Conservation (phyloP, 345 rosid genomes). For the Gossypium bickii region DNA sequence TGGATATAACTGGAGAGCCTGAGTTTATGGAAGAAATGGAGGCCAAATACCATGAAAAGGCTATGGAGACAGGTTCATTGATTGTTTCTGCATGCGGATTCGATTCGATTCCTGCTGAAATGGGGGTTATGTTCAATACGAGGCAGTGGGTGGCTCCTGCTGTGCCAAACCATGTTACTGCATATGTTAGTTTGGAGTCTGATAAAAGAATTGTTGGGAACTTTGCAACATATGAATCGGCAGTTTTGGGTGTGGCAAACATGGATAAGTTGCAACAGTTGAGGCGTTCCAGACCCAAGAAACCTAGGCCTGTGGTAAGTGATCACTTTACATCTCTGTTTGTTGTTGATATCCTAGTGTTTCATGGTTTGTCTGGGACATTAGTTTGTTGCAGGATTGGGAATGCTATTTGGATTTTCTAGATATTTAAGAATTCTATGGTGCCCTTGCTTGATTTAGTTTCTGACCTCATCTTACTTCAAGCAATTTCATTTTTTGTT, state of each 20-base stretch:
- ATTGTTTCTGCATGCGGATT: slow-evolving; percentile 92
- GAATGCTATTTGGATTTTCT: neutral
- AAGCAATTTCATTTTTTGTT: neutral
- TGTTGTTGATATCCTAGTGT: neutral
- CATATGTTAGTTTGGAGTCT: slow-evolving; percentile 75
- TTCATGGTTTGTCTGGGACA: neutral
- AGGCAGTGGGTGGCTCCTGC: slow-evolving; percentile 71
- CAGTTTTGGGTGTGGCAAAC: slow-evolving; percentile 75
- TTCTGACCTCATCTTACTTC: neutral
- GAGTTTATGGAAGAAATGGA: slow-evolving; percentile 89
- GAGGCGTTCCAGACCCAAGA: slow-evolving; percentile 71
- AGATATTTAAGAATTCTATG: neutral
- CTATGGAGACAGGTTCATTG: slow-evolving; percentile 61
- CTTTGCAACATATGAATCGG: slow-evolving; percentile 78
- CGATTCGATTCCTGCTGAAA: slow-evolving; percentile 84
- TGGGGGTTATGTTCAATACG: slow-evolving; percentile 72
- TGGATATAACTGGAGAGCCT: slow-evolving; percentile 93
- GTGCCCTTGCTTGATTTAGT: neutral
- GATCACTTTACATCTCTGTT: neutral
- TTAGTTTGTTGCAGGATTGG: neutral
- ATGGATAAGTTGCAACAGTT: slow-evolving; percentile 50
- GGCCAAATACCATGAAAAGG: slow-evolving; percentile 61
- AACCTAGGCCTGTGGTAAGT: slow-evolving; percentile 61
- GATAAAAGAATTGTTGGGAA: slow-evolving; percentile 65
- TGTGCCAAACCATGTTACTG: slow-evolving; percentile 64